phyloP scores from a whole-genome alignment of 805 yeast genomes.

The Candida railenensis region DNA sequence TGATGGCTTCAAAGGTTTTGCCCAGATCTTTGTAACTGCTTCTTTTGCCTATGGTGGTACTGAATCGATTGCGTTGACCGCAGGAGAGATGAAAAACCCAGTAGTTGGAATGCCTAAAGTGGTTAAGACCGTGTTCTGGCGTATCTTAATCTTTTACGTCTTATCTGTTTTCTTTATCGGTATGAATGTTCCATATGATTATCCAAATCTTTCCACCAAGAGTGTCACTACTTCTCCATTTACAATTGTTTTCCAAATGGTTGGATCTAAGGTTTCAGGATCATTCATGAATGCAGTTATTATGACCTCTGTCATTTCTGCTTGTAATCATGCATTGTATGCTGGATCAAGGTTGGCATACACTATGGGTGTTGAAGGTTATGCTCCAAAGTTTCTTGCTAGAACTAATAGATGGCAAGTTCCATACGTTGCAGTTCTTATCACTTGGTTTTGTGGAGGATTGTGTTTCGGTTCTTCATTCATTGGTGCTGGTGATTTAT shows the following conservation, averaged over 20 bases:
- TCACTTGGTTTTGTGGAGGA: slow-evolving; percentile 56
- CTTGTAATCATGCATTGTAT: slow-evolving; percentile 53
- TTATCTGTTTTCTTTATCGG: slow-evolving; percentile 41
- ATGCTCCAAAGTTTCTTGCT: slow-evolving; percentile 43
- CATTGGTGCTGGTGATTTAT: slow-evolving; percentile 51
- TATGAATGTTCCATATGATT: slow-evolving; percentile 40
- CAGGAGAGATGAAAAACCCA: slow-evolving; percentile 35
- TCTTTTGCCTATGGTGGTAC: slow-evolving; percentile 53
- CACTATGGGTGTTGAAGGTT: slow-evolving; percentile 51
- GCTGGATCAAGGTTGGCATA: slow-evolving; percentile 51
- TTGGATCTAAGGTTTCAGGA: slow-evolving; percentile 41
- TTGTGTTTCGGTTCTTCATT: slow-evolving; percentile 60
- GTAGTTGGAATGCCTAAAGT: slow-evolving; percentile 28
- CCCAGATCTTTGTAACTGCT: slow-evolving; percentile 49
- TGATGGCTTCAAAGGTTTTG: slow-evolving; percentile 52
- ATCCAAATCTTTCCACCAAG: slow-evolving; percentile 29
- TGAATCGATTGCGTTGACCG: slow-evolving; percentile 37
- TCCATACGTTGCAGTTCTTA: slow-evolving; percentile 49
- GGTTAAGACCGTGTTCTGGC: slow-evolving; percentile 28
- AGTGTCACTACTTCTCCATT: slow-evolving; percentile 37
- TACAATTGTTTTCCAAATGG: slow-evolving; percentile 42
- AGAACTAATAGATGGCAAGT: slow-evolving; percentile 41
- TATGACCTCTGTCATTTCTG: slow-evolving; percentile 53
- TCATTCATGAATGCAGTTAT: slow-evolving; percentile 54
- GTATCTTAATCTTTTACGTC: slow-evolving; percentile 35